Evolutionary conservation across 2,329 filamentous ascomycete genomes (phyloP), one percentile per base, ranked within the genome.

Genomic region (Mycosphaerella sp.): DNA sequence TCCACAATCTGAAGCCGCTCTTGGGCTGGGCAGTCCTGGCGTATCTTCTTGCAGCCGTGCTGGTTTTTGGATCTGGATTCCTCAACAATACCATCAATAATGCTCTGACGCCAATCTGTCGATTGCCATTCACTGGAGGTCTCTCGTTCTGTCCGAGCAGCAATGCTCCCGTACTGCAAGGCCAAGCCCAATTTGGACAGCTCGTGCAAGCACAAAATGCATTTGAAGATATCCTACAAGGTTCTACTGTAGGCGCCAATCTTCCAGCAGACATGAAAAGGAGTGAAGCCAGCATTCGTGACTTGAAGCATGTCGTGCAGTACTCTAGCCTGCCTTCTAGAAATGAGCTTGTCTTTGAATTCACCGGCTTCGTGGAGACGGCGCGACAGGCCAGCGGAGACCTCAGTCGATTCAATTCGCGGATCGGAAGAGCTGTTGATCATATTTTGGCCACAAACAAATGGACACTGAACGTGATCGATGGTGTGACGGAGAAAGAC

Each of bases 221-320:
- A 25, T 89, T 94, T 50, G 86, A 89, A 67, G 79, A 85, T 51
- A 81, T 93, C 0, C 70, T 93, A 3, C 80, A 87, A 58, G 79
- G 81, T 52, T 81, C 80, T 13, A 78, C 81, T 1, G 77, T 82
- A 17, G 80, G 82, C 1, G 79, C 83, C 1, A 81, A 80, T 1
- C 70, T 93, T 2, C 87, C 87, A 0, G 74, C 86, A 59, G 85
- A 88, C 59, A 89, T 93, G 82, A 90, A 89, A 71, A 79, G 81
- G 8, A 83, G 84, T 2, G 86, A 91, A 67, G 75, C 81, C 2
- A 82, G 84, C 1, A 82, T 93, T 32, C 79, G 87, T 36, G 87
- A 90, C 61, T 71, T 93, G 18, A 80, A 85, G 28, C 84, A 81
- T 21, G 75, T 89, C 40, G 85, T 94, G 30, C 77, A 80, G 35